Conservation (phyloP, 2,329 filamentous ascomycete species). For the Verticillium nubilum region DNA sequence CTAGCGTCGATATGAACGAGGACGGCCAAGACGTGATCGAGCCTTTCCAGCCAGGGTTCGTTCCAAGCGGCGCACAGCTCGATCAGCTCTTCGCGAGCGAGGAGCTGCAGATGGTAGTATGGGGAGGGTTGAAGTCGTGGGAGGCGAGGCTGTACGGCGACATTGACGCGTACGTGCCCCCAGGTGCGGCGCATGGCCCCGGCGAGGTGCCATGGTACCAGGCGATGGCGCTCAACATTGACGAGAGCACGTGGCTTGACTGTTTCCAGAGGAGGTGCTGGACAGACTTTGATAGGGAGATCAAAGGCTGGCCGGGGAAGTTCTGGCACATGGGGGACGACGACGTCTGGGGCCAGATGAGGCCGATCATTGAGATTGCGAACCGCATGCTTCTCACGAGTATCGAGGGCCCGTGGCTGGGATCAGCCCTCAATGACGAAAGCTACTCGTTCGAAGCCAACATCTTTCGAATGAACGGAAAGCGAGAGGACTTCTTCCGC, state of each 20-base stretch:
- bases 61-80: background rate
- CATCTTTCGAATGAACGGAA: background rate
- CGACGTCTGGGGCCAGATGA: background rate
- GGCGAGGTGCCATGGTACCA: background rate
- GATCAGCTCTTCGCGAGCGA: background rate
- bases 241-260: slow-evolving; percentile 5
- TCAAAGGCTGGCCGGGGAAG: background rate
- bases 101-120: background rate
- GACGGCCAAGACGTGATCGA: background rate
- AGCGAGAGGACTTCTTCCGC: background rate
- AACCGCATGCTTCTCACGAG: slow-evolving; percentile 1
- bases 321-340: slow-evolving; percentile 1
- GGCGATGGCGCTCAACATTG: background rate
- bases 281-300: background rate
- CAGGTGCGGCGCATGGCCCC: background rate
- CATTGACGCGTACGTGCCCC: background rate
- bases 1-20: background rate
- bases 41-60: background rate
- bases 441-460: background rate
- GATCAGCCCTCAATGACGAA: background rate
- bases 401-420: background rate
- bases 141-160: background rate
- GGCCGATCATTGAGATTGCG: slow-evolving; percentile 1
- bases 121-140: background rate
- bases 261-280: slow-evolving; percentile 1